Evolutionary conservation across 106 monocot genomes (phyloP), one percentile per base, ranked within the genome.

Genomic region (Platanthera zijinensis): DNA sequence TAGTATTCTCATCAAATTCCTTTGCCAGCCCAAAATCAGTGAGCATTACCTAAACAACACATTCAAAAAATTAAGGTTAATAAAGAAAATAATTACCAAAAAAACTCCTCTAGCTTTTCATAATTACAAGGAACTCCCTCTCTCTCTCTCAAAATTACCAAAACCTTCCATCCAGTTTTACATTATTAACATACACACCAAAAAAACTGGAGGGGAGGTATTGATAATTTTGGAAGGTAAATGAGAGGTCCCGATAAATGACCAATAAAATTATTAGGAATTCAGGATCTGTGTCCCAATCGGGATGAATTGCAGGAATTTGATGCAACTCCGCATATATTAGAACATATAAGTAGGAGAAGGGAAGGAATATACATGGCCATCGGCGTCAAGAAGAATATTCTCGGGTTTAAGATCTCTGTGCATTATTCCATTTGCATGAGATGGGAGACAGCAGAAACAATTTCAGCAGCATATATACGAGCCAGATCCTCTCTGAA

Each of bases 11-110:
- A 77, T 94, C 85, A 84, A 99, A 94, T 83, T 99, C 75, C 84
- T 99, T 99, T 19, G 99, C 99, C 76, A 99, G 80, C 30, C 99
- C 99, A 88, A 99, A 99, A 69, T 99, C 99, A 50, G 99, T 99
- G 73, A 99, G 47, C 97, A 99, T 94, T 11, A 82, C 97, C 97
- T 99, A 52, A 25, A 56, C 77, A 21, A 19, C 8, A 77, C 1
- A 47, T 50, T 5, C 50, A 72, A 66, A 59, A 63, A 82, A 45
- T 5, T 11, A 6, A 51, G 15, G 19, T 14, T 14, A 73, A 15
- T 75, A 59, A 59, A 59, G 59, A 59, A 59, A 59, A 17, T 19
- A 39, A 39, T 39, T 39, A 39, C 39, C 0, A 39, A 39, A 39
- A 39, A 39, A 3, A 39, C 39, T 3, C 39, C 39, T 39, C 3